Conservation (phyloP, 306 rosid genomes). For the Dryas octopetala region DNA sequence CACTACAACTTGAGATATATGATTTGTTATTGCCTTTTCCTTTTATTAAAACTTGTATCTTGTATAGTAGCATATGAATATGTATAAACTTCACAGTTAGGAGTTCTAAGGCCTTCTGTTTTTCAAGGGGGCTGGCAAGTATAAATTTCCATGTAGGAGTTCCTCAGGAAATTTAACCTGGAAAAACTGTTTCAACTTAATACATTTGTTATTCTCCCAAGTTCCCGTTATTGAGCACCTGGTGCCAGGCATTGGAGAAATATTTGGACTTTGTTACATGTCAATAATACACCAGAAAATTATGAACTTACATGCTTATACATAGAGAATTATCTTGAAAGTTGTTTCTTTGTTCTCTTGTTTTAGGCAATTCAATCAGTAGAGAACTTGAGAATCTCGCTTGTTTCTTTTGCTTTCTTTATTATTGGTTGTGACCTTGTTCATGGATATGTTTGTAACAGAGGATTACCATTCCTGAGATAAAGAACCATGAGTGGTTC, state of each 20-base stretch:
- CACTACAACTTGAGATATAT: slow-evolving; percentile 10
- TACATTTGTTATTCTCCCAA: background rate
- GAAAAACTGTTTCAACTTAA: too few species aligned
- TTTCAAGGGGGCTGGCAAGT: background rate
- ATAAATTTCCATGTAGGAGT: too few species aligned
- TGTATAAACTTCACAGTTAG: background rate
- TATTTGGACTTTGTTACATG: background rate
- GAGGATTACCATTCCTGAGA: slow-evolving; percentile 85
- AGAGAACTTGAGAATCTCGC: slow-evolving; percentile 1
- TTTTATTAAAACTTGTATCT: background rate
- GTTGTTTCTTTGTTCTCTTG: background rate
- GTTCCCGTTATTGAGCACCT: background rate
- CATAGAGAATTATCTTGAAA: background rate
- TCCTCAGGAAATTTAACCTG: too few species aligned
- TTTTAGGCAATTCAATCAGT: background rate
- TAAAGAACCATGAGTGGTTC: slow-evolving; percentile 78
- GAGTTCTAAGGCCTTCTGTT: background rate
- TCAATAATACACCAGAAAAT: background rate
- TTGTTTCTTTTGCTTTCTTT: slow-evolving; percentile 12
- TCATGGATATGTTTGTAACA: slow-evolving; percentile 36
- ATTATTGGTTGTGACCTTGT: slow-evolving; percentile 10
- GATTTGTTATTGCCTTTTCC: background rate
- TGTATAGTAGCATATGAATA: background rate
- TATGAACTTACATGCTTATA: background rate
- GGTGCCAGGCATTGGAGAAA: background rate